phyloP scores from a whole-genome alignment of 2,329 filamentous ascomycete genomes.

The Colletotrichum chrysophilum region DNA sequence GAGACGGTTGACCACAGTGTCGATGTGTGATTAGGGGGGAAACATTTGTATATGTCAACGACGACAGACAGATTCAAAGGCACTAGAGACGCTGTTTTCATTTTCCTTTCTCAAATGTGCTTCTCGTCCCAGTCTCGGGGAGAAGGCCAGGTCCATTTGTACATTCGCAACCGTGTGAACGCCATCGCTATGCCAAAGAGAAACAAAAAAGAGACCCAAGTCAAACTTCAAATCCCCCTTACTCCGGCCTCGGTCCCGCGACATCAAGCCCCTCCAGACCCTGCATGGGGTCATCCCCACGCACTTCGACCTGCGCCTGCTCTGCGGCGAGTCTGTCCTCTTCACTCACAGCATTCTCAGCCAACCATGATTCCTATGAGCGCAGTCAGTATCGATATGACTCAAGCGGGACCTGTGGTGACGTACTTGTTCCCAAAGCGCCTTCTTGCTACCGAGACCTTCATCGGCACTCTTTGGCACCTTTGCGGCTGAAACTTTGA shows the following conservation, averaged over 20 bases:
- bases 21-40: slow-evolving; percentile 21
- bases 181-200: slow-evolving; percentile 48
- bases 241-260: slow-evolving; percentile 85
- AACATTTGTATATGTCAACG: slow-evolving; percentile 23
- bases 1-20: slow-evolving; percentile 11
- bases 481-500: slow-evolving; percentile 93
- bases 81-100: slow-evolving; percentile 17
- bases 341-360: slow-evolving; percentile 83
- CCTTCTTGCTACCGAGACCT: slow-evolving; percentile 89
- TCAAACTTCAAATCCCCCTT: slow-evolving; percentile 31
- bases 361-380: slow-evolving; percentile 86
- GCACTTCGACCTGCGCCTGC: slow-evolving; percentile 55
- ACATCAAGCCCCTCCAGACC: slow-evolving; percentile 92
- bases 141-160: neutral
- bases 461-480: slow-evolving; percentile 88
- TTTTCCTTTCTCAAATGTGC: slow-evolving; percentile 17
- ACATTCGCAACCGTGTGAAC: slow-evolving; percentile 34
- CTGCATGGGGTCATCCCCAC: slow-evolving; percentile 88
- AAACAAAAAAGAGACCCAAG: slow-evolving; percentile 25
- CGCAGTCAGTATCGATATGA: neutral
- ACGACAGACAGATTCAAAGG: slow-evolving; percentile 22
- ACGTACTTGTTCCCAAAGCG: slow-evolving; percentile 94
- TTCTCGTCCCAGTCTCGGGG: neutral
- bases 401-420: neutral
- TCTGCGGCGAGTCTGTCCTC: slow-evolving; percentile 72